A percentile compares a stretch with the other conserved stretches of the same genome.
Evolutionary conservation across 2,329 filamentous ascomycete species (phyloP).

Genomic region (Thielaviopsis musarum): DNA sequence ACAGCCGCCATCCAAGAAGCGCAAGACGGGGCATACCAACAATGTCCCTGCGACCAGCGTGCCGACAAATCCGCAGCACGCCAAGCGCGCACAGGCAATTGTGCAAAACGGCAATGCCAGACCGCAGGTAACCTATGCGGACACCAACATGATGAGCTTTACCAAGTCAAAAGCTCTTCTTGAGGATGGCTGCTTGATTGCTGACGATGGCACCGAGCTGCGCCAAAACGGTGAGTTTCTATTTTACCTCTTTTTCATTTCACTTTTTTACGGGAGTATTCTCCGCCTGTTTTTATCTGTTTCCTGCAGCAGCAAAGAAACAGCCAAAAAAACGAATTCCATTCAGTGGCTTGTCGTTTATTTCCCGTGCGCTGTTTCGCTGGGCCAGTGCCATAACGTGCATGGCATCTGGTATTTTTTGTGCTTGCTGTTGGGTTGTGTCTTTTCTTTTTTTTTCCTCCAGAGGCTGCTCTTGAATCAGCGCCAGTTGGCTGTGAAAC

Average conservation of each 20-base stretch:
- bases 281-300: background rate
- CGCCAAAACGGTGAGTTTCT: slow-evolving; percentile 61
- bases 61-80: slow-evolving; percentile 5
- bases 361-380: too few species aligned
- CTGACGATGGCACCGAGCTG: slow-evolving; percentile 79
- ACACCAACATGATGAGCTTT: slow-evolving; percentile 83
- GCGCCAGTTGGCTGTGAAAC: background rate
- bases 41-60: slow-evolving; percentile 15
- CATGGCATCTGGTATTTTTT: too few species aligned
- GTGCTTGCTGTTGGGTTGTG: too few species aligned
- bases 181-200: slow-evolving; percentile 54
- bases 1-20: slow-evolving; percentile 53
- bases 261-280: background rate
- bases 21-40: slow-evolving; percentile 48
- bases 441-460: too few species aligned
- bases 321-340: too few species aligned
- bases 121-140: slow-evolving; percentile 21
- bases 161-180: slow-evolving; percentile 51
- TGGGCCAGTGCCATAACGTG: too few species aligned
- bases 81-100: slow-evolving; percentile 4
- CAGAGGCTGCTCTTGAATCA: too few species aligned
- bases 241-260: background rate
- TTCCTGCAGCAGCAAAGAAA: background rate
- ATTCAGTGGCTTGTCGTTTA: too few species aligned
- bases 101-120: slow-evolving; percentile 3